Evolutionary conservation across 257 asterid species (phyloP).

Genomic region (Solanum appendiculatum): DNA sequence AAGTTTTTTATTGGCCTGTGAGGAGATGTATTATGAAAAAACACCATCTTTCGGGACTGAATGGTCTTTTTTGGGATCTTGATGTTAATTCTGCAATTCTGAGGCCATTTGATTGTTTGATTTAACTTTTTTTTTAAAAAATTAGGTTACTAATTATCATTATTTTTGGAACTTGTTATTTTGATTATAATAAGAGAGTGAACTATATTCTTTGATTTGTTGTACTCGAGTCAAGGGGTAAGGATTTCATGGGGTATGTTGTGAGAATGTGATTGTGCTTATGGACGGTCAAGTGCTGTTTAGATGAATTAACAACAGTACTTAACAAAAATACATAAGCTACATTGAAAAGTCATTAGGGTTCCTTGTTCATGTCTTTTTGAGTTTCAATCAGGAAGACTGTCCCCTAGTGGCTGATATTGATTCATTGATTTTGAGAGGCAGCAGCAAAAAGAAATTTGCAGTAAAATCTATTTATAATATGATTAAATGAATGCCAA

Average conservation of each 20-base stretch:
- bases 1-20: constrained; percentile 17
- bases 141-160: too few relatives aligned
- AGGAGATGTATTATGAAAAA: constrained; percentile 23
- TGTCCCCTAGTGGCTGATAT: not conserved
- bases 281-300: constrained; percentile 1
- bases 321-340: not conserved
- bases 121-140: too few relatives aligned
- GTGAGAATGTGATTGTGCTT: not conserved
- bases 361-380: not conserved
- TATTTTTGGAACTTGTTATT: too few relatives aligned
- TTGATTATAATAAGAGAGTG: too few relatives aligned
- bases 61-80: constrained; percentile 23
- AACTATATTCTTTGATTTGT: too few relatives aligned
- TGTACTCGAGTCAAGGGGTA: too few relatives aligned
- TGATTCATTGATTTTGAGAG: not conserved
- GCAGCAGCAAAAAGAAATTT: not conserved
- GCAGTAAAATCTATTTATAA: not conserved
- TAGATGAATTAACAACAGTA: not conserved
- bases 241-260: too few relatives aligned
- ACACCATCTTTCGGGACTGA: constrained; percentile 92
- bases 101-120: constrained; percentile 26
- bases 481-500: not conserved
- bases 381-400: not conserved
- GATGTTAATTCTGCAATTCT: constrained; percentile 71
- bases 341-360: not conserved